These are phyloP conservation scores for Podospora fimiseda DNA, from an alignment of 495 filamentous ascomycete species.

Conservation along the genomic window DNA sequence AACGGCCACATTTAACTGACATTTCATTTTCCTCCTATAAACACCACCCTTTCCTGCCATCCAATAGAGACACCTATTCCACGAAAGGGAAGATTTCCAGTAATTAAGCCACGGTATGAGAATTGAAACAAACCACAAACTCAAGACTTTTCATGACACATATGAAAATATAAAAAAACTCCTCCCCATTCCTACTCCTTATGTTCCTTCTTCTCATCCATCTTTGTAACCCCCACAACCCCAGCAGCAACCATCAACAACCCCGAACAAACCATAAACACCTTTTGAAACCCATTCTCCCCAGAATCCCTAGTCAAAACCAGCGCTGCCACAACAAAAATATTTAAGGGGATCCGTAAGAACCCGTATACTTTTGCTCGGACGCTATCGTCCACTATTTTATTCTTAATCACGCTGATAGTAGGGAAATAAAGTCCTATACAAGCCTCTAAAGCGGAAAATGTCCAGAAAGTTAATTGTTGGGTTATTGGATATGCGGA, in stretches of 20 bases:
- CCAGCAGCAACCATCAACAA: conserved; percentile 23
- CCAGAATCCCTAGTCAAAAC: conserved; percentile 37
- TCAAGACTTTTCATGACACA: too few species aligned
- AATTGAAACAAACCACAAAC: too few species aligned
- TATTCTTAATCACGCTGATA: conserved; percentile 44
- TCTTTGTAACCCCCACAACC: conserved; percentile 1
- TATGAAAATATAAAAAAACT: too few species aligned
- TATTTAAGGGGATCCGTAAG: conserved; percentile 47
- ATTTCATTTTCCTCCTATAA: too few species aligned
- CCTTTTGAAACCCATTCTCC: conserved; percentile 16
- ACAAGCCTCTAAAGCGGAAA: conserved; percentile 47
- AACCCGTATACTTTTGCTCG: conserved; percentile 48
- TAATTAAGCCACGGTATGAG: too few species aligned
- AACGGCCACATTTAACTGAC: too few species aligned
- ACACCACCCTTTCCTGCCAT: too few species aligned
- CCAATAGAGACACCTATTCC: too few species aligned
- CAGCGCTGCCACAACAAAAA: conserved; percentile 48
- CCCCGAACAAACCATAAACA: conserved; percentile 34
- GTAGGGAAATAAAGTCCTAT: conserved; percentile 51
- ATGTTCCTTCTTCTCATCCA: too few species aligned
- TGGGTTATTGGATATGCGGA: conserved; percentile 37
- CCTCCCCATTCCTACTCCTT: too few species aligned
- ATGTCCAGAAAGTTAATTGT: conserved; percentile 44
- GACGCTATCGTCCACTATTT: conserved; percentile 42
- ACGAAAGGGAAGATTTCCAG: too few species aligned